Percentiles rank a stretch among this genome's conserved stretches.
Conservation (phyloP, 176 grass and related monocot genomes). For the barley (Hordeum vulgare) region MorexV3_pseudomolecules_assembly NC_058519.1:573441237-573441736, state of each 20-base stretch:
- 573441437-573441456: slow-evolving; percentile 79
- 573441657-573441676: not conserved
- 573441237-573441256: slow-evolving; percentile 53
- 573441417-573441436: slow-evolving; percentile 82
- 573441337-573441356: slow-evolving; percentile 5
- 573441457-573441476: slow-evolving; percentile 71
- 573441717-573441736: slow-evolving; percentile 93
- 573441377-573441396: slow-evolving; percentile 40
- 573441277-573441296: slow-evolving; percentile 87
- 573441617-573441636: slow-evolving; percentile 22
- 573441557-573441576: slow-evolving; percentile 96
- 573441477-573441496: slow-evolving; percentile 97
- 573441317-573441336: slow-evolving; percentile 36
- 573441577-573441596: slow-evolving; percentile 66
- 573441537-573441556: slow-evolving; percentile 98
- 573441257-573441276: slow-evolving; percentile 89
- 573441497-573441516: slow-evolving; percentile 74
- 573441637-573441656: not conserved
- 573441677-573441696: slow-evolving; percentile 80
- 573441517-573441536: slow-evolving; percentile 86
- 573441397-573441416: slow-evolving; percentile 95
- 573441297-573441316: slow-evolving; percentile 94
- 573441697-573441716: slow-evolving; percentile 84
- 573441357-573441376: not conserved
- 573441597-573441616: slow-evolving; percentile 2